Base-by-base conservation (phyloP, 148 eudicot genomes). In the Rhododendron henanense region DNA sequence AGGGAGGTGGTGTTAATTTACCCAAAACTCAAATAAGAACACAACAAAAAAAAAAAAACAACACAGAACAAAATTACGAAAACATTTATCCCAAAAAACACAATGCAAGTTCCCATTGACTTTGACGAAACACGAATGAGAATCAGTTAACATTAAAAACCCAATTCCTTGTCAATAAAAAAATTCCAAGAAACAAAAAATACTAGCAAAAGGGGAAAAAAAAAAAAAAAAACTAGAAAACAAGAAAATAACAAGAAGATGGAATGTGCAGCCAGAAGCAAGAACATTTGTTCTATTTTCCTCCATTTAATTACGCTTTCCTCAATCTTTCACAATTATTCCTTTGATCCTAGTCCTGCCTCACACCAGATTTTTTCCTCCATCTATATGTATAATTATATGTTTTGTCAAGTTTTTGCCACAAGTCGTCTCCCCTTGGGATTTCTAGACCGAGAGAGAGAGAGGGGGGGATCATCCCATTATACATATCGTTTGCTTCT, bases 171-270 rank as follows among this genome's bases (percentile, higher is more conserved):
- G 21, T 71, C 41, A 35, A 33, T 35, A 14, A 33, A 71, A 55
- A n/a, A n/a, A n/a, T n/a, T 1, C 2, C 10, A n/a, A n/a, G 31
- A 21, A 63, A 23, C 9, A 65, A 23, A 65, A 71, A 67, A 19
- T 79, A n/a, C n/a, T n/a, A 47, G 14, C 48, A 50, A 48, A 28
- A 69, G 14, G 16, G 3, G 0, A 47, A 50, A 5, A 61, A 51
- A 79, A 11, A 7, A 28, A 69, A 45, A 74, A 37, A 84, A n/a
- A 23, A 50, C 5, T 57, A 31, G 11, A 55, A 41, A 5, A 61
- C 35, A 86, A 76, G 15, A 85, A 47, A 41, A 86, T 86, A 5
- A 61, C 35, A 86, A 76, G 15, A 85, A 47, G 50, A 86, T 86
- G 88, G 82, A 86, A 76, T 45, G 15, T 65, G 79, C 9, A 69